Conservation (phyloP, 352 stramenopile species). For the Sclerospora graminicola region DNA sequence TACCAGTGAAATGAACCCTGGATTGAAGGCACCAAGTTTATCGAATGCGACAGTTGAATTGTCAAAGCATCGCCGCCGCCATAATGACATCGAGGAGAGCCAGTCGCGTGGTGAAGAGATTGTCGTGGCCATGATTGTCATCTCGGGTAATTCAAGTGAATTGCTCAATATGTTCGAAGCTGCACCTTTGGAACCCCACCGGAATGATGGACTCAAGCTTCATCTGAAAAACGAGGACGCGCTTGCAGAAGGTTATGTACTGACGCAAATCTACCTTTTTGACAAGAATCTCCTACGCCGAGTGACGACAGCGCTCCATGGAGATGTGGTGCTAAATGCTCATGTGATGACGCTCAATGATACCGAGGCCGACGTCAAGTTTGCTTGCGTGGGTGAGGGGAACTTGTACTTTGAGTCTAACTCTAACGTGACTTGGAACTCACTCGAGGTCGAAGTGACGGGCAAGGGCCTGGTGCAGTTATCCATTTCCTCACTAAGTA, state of each 20-base stretch:
- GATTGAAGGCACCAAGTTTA: constrained; percentile 10
- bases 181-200: constrained; percentile 23
- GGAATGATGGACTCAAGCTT: constrained; percentile 34
- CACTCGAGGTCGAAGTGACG: constrained; percentile 28
- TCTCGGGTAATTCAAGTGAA: constrained; percentile 45
- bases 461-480: constrained; percentile 25
- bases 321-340: constrained; percentile 31
- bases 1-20: constrained; percentile 1
- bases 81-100: constrained; percentile 13
- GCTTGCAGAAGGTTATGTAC: constrained; percentile 31
- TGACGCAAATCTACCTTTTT: constrained; percentile 46
- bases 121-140: constrained; percentile 38
- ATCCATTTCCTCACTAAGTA: constrained; percentile 14
- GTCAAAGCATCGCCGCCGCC: constrained; percentile 16
- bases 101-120: constrained; percentile 9
- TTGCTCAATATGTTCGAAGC: constrained; percentile 41
- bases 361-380: constrained; percentile 28
- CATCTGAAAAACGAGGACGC: constrained; percentile 49
- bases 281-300: constrained; percentile 31
- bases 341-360: constrained; percentile 31
- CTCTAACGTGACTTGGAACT: constrained; percentile 15
- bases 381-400: constrained; percentile 24
- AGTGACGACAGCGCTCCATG: constrained; percentile 27
- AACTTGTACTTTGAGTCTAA: constrained; percentile 33
- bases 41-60: constrained; percentile 20